Evolutionary conservation across 352 stramenopile genomes (phyloP).

Genomic region (Stramenopiles sp.): DNA sequence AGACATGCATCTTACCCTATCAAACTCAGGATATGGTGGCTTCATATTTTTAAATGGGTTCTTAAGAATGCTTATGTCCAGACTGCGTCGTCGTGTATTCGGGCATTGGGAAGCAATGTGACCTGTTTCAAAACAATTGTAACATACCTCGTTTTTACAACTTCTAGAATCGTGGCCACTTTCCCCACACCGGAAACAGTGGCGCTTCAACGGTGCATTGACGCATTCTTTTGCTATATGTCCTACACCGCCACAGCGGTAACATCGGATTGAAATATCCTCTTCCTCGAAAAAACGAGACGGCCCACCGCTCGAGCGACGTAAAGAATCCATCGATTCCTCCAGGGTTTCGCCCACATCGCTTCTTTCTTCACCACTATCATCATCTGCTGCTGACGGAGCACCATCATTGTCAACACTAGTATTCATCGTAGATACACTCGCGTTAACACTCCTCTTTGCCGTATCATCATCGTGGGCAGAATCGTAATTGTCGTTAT

Average conservation of each 20-base stretch:
- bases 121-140: constrained; percentile 2
- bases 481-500: background rate
- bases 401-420: too few species aligned
- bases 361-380: background rate
- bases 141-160: background rate
- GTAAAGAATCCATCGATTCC: background rate
- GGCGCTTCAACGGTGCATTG: background rate
- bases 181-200: background rate
- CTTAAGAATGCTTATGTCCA: background rate
- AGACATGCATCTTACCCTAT: background rate
- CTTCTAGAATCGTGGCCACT: background rate
- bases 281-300: background rate
- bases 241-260: background rate
- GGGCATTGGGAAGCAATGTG: background rate
- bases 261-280: background rate
- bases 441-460: too few species aligned
- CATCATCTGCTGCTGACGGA: too few species aligned
- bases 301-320: background rate
- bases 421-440: too few species aligned
- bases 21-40: background rate
- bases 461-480: background rate
- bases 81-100: background rate
- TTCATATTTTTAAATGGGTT: background rate
- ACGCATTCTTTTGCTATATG: background rate
- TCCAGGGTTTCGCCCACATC: background rate